Evolutionary conservation across 352 stramenopile species (phyloP).

Genomic region (Thraustochytrium striatum): DNA sequence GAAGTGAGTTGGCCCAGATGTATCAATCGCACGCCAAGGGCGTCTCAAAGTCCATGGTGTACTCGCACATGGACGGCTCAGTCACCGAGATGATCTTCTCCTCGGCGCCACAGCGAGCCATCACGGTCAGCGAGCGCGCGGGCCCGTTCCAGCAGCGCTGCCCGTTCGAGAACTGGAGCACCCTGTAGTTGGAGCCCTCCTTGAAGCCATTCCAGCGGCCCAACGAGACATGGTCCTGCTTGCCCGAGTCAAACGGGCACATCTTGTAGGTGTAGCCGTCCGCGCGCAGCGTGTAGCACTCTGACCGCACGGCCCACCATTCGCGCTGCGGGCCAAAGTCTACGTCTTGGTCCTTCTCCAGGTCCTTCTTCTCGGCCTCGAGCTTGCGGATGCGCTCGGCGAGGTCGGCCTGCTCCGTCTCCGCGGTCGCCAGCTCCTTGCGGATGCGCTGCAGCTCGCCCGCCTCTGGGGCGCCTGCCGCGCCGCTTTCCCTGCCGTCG

Average conservation of each 20-base stretch:
- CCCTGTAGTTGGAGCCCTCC: neutral
- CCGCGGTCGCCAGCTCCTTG: neutral
- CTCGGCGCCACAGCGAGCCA: constrained; percentile 65
- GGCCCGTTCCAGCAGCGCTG: constrained; percentile 49
- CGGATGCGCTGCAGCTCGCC: neutral
- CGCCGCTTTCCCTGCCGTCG: too few relatives aligned
- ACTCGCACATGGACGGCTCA: constrained; percentile 76
- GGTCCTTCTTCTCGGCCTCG: neutral
- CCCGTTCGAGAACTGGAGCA: constrained; percentile 27
- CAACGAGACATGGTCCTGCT: constrained; percentile 24
- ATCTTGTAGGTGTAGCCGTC: constrained; percentile 48
- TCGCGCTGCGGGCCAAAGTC: constrained; percentile 16
- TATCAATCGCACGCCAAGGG: constrained; percentile 70
- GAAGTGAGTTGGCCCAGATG: too few relatives aligned
- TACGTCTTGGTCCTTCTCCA: neutral
- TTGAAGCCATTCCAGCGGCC: constrained; percentile 15
- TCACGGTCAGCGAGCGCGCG: constrained; percentile 68
- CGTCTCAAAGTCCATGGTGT: constrained; percentile 70
- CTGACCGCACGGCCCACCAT: constrained; percentile 1
- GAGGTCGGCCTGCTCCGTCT: neutral
- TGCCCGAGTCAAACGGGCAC: constrained; percentile 16
- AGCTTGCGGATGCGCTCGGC: neutral
- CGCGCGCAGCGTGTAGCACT: neutral
- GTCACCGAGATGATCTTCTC: constrained; percentile 68
- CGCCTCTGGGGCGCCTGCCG: too few relatives aligned